Evolutionary conservation across 2,329 filamentous ascomycete genomes (phyloP).

Genomic region (Alternaria panax): DNA sequence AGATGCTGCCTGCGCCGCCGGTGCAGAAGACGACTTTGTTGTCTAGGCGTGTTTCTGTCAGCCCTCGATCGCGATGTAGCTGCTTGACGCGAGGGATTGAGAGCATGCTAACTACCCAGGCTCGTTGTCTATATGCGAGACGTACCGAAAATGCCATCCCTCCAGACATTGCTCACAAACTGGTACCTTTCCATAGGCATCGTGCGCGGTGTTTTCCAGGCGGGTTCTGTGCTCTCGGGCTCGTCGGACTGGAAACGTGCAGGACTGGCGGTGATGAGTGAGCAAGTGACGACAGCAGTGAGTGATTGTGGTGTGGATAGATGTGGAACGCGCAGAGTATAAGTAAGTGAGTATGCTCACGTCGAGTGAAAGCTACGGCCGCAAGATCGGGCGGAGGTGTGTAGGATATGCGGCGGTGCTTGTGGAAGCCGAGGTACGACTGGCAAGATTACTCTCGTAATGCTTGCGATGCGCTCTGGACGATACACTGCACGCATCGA

Average conservation of each 20-base stretch:
- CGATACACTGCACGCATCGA: neutral
- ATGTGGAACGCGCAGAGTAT: neutral
- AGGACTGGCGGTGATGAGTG: slow-evolving; percentile 5
- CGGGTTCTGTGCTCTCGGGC: slow-evolving; percentile 17
- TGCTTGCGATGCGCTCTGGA: neutral
- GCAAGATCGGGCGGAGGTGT: slow-evolving; percentile 19
- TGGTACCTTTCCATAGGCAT: slow-evolving; percentile 76
- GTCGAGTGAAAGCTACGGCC: slow-evolving; percentile 30
- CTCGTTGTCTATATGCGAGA: neutral
- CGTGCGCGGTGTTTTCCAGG: slow-evolving; percentile 33
- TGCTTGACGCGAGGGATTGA: neutral
- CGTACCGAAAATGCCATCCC: slow-evolving; percentile 83
- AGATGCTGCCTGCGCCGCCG: slow-evolving; percentile 91
- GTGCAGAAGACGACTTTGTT: slow-evolving; percentile 94
- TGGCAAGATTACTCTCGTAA: slow-evolving; percentile 17
- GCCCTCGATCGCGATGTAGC: neutral
- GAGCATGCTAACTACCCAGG: neutral
- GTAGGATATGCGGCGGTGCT: slow-evolving; percentile 9
- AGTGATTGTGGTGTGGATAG: neutral
- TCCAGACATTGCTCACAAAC: slow-evolving; percentile 85
- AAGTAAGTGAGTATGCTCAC: slow-evolving; percentile 18
- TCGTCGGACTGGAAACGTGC: neutral
- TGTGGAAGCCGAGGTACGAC: slow-evolving; percentile 31
- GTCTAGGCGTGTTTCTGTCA: slow-evolving; percentile 58
- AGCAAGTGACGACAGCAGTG: neutral